Conservation (phyloP, 2,329 filamentous ascomycete species). For the Xylariaceae sp. region DNA sequence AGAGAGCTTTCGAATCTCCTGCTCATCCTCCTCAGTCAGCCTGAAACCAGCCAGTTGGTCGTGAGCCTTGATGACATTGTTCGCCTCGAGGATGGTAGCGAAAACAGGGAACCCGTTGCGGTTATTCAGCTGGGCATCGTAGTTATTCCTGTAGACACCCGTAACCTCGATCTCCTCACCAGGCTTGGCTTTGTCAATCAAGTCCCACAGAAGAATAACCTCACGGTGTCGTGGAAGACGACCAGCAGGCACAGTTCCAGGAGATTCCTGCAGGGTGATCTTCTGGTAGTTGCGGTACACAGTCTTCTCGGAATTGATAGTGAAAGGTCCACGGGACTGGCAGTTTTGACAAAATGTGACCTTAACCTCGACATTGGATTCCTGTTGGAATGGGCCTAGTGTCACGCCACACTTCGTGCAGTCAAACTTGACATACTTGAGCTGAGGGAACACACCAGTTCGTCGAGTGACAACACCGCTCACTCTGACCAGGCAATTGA, state of each 20-base stretch:
- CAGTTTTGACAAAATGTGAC: constrained; percentile 96
- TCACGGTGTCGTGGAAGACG: constrained; percentile 90
- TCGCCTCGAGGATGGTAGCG: constrained; percentile 94
- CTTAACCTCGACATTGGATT: constrained; percentile 94
- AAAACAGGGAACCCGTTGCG: constrained; percentile 98
- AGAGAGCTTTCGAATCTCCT: constrained; percentile 81
- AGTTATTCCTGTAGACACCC: constrained; percentile 96
- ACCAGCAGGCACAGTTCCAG: constrained; percentile 92
- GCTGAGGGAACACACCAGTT: constrained; percentile 92
- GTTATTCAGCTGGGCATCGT: constrained; percentile 95
- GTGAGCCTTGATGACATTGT: constrained; percentile 94
- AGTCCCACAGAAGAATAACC: constrained; percentile 92
- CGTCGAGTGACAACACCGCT: constrained; percentile 92
- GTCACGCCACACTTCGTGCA: constrained; percentile 91
- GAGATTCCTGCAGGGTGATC: constrained; percentile 92
- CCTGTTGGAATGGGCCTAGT: constrained; percentile 93
- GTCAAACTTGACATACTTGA: constrained; percentile 98
- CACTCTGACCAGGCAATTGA: constrained; percentile 93
- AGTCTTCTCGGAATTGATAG: constrained; percentile 93
- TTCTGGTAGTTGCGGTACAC: constrained; percentile 99
- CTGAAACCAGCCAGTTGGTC: constrained; percentile 97
- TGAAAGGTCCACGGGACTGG: constrained; percentile 92
- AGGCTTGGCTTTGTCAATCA: constrained; percentile 95
- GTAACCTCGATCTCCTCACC: constrained; percentile 98
- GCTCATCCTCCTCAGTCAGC: constrained; percentile 92